Percentiles rank a stretch among this genome's conserved stretches.
Conservation (phyloP, 2,329 filamentous ascomycete species). For the Microsporum audouinii region DNA sequence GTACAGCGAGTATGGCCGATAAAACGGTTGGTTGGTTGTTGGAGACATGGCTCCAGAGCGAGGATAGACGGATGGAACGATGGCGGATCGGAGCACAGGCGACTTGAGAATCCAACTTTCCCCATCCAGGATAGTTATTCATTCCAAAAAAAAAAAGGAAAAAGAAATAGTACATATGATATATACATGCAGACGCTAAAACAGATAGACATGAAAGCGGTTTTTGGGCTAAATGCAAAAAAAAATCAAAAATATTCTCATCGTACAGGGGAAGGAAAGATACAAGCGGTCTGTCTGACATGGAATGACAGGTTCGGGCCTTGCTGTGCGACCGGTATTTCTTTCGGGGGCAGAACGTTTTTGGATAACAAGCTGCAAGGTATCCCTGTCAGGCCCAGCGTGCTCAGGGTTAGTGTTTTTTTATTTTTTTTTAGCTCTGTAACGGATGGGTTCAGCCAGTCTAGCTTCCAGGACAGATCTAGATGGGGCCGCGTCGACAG, state of each 20-base stretch:
- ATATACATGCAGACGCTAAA: conserved; percentile 1
- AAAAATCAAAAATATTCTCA: background rate
- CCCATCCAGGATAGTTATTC: background rate
- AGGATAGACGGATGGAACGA: background rate
- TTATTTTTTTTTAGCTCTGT: background rate
- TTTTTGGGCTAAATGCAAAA: conserved; percentile 1
- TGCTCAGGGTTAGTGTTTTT: background rate
- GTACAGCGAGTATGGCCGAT: background rate
- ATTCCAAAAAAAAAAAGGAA: background rate
- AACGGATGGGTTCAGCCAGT: background rate
- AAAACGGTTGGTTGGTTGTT: no score
- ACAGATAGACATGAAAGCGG: background rate
- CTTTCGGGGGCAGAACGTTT: background rate
- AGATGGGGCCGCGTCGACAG: background rate
- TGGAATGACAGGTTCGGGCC: background rate
- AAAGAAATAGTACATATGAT: background rate
- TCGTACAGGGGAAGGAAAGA: background rate
- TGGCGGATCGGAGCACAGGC: background rate
- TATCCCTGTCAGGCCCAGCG: background rate
- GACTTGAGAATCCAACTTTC: background rate
- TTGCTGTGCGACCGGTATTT: background rate
- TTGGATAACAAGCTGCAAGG: background rate
- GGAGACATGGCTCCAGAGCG: background rate
- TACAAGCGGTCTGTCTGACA: background rate
- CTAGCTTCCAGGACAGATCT: background rate